These are phyloP conservation scores for Symbiodinium natans DNA, from an alignment of 73 alveolate species.

Conservation along the genomic window DNA sequence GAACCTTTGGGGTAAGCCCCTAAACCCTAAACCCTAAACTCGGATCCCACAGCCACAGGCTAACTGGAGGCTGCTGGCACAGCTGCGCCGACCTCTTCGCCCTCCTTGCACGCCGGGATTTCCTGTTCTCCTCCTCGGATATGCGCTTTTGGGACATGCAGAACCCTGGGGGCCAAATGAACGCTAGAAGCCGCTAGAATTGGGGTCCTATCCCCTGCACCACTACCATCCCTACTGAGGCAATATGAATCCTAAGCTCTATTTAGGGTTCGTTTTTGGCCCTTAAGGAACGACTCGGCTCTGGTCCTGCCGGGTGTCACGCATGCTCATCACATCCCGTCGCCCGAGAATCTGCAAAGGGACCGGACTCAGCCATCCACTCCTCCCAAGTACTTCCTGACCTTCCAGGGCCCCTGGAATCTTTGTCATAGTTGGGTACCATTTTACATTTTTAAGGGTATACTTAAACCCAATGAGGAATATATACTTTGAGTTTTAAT, in stretches of 20 bases:
- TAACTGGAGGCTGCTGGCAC: background rate
- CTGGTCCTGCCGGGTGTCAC: conserved; percentile 37
- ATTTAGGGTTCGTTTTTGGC: background rate
- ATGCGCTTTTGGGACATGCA: conserved; percentile 27
- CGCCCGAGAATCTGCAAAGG: background rate
- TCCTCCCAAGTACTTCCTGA: conserved; percentile 1
- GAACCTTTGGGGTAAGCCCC: background rate
- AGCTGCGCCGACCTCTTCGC: background rate
- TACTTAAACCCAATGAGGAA: no score
- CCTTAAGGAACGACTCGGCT: conserved; percentile 25
- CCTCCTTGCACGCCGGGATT: conserved; percentile 19
- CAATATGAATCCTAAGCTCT: background rate
- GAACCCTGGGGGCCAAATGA: background rate
- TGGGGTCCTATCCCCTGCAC: no score
- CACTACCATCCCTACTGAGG: background rate
- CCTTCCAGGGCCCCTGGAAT: conserved; percentile 40
- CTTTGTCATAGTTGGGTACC: no score
- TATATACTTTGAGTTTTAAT: background rate
- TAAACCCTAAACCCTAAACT: background rate
- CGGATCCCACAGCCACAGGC: background rate
- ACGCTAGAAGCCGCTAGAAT: no score
- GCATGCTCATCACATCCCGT: conserved; percentile 13
- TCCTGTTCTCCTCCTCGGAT: conserved; percentile 23
- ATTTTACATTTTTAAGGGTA: no score
- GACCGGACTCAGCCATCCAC: background rate